A percentile compares a stretch with the other conserved stretches of the same genome.
Evolutionary conservation across 2,329 filamentous ascomycete genomes (phyloP).

Genomic region (Tolypocladium nubicola): DNA sequence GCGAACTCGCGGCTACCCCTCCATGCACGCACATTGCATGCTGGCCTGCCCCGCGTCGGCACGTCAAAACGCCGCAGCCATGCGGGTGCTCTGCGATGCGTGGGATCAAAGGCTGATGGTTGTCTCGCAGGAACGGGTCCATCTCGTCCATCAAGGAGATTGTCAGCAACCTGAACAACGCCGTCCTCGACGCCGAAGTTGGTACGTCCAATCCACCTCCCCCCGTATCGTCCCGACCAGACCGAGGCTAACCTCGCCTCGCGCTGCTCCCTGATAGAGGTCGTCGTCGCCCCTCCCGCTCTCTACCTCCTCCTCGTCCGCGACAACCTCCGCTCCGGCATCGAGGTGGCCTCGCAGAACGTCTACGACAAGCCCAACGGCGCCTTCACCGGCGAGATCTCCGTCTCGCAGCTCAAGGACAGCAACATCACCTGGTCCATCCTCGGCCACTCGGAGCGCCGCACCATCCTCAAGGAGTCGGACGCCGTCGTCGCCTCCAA

Average conservation of each 20-base stretch:
- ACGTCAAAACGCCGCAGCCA: constrained; percentile 18
- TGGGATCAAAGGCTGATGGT: constrained; percentile 1
- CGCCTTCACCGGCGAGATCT: constrained; percentile 95
- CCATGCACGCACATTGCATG: constrained; percentile 4
- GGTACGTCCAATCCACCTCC: constrained; percentile 39
- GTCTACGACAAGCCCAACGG: constrained; percentile 96
- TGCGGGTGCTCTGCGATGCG: not conserved
- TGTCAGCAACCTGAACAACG: constrained; percentile 77
- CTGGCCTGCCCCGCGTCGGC: constrained; percentile 6
- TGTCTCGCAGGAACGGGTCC: constrained; percentile 71
- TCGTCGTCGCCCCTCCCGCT: constrained; percentile 83
- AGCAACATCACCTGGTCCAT: constrained; percentile 81
- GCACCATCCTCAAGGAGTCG: constrained; percentile 77
- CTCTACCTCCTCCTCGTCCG: constrained; percentile 86
- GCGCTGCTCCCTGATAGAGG: constrained; percentile 46
- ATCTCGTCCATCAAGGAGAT: constrained; percentile 84
- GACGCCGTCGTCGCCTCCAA: constrained; percentile 83
- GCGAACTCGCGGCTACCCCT: constrained; percentile 41
- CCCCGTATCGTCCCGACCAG: not conserved
- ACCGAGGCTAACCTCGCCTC: constrained; percentile 4
- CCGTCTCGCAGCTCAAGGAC: constrained; percentile 83
- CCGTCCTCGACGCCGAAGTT: constrained; percentile 64
- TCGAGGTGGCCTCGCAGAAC: constrained; percentile 91
- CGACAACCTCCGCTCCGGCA: constrained; percentile 60
- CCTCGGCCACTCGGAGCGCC: constrained; percentile 89